Evolutionary conservation across 352 stramenopile genomes (phyloP), one percentile per base, ranked within the genome.

Genomic region (Phytophthora sp.): DNA sequence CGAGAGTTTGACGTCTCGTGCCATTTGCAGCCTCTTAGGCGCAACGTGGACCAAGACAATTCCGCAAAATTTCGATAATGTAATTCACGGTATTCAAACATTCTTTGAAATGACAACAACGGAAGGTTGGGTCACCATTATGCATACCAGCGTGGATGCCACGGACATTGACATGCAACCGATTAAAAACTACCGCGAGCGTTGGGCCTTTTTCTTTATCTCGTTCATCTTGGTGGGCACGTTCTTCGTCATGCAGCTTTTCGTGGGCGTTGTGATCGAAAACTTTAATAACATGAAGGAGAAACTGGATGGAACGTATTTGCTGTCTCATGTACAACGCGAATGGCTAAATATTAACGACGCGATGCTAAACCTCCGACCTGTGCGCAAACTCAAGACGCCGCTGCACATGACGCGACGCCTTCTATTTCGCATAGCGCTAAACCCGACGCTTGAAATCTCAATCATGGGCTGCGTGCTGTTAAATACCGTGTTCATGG

Each of bases 181-280:
- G 12, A 84, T 97, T 12, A 67, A 55, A 23, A 94, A 97, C 69
- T 69, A 90, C 53, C 82, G 80, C 38, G 71, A 85, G 35, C 50
- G 66, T 2, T 96, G 89, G 83, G 69, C 77, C 4, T 70, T 94
- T 26, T 98, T 97, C 68, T 98, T 96, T 55, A 80, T 97, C 29
- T 52, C 81, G 9, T 98, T 98, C 71, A 93, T 98, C 35, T 49
- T 98, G 9, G 63, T 98, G 12, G 90, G 91, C 4, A 86, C 82
- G 3, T 98, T 97, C 57, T 97, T 98, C 62, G 79, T 97, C 4
- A 91, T 98, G 73, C 90, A 98, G 30, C 75, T 98, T 1, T 98
- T 98, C 62, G 87, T 97, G 12, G 94, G 91, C 30, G 91, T 97
- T n/a, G 84, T 98, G n/a, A 94, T 98, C 39, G 91, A 98, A 41